phyloP scores from a whole-genome alignment of 306 rosid genomes.

The Lagenaria siceraria region DNA sequence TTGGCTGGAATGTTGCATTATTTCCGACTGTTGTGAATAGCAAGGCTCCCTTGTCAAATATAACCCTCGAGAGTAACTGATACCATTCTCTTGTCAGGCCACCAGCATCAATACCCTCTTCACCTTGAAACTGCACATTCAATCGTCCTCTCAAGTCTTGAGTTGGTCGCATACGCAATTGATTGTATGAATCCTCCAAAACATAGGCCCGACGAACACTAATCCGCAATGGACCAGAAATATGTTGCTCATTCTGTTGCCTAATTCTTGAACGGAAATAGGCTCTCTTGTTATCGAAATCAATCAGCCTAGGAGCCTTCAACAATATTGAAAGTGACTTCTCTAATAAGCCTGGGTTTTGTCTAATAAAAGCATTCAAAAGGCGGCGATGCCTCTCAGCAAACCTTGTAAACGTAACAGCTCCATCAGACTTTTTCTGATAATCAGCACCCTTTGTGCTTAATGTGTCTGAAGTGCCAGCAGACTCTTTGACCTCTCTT shows the following conservation, averaged over 20 bases:
- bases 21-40: conserved; percentile 95
- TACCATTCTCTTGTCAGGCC: conserved; percentile 99
- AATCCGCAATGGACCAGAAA: conserved; percentile 75
- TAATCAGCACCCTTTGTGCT: conserved; percentile 36
- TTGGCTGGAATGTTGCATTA: conserved; percentile 95
- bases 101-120: conserved; percentile 99
- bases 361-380: conserved; percentile 87
- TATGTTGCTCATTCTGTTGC: conserved; percentile 90
- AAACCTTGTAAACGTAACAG: conserved; percentile 72
- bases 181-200: conserved; percentile 95
- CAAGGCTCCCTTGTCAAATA: conserved; percentile 95
- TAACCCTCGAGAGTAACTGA: conserved; percentile 86
- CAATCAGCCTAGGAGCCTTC: conserved; percentile 91
- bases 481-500: conserved; percentile 86
- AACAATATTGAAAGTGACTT: conserved; percentile 94
- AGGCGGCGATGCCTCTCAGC: conserved; percentile 97
- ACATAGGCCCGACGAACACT: conserved; percentile 93
- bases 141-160: conserved; percentile 82
- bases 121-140: conserved; percentile 97
- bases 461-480: conserved; percentile 46
- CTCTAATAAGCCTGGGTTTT: conserved; percentile 89
- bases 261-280: conserved; percentile 94
- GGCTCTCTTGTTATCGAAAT: conserved; percentile 92
- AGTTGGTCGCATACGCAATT: conserved; percentile 87
- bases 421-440: conserved; percentile 64